phyloP scores from a whole-genome alignment of 495 filamentous ascomycete species.

The Cudoniella acicularis region DNA sequence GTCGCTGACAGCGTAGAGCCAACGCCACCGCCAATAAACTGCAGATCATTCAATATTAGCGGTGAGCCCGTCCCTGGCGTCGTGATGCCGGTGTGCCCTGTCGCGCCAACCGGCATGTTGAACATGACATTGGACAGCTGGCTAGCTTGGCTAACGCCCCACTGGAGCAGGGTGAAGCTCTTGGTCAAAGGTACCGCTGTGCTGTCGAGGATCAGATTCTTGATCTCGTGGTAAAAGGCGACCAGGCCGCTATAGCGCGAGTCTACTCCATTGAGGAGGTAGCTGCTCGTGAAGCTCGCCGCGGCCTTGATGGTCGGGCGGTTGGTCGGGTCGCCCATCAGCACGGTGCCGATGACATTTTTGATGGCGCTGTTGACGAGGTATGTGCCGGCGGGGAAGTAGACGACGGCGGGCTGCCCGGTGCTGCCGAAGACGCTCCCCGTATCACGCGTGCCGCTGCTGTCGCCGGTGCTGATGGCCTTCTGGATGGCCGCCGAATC shows the following conservation, averaged over 20 bases:
- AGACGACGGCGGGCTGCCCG: constrained; percentile 46
- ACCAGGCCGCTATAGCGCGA: constrained; percentile 31
- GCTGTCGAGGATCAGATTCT: constrained; percentile 40
- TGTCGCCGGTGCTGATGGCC: neutral
- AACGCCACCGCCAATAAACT: constrained; percentile 44
- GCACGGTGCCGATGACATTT: constrained; percentile 38
- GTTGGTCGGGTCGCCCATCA: constrained; percentile 26
- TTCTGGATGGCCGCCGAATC: constrained; percentile 40
- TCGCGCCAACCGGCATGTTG: constrained; percentile 47
- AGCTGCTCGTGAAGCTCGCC: constrained; percentile 29
- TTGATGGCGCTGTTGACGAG: constrained; percentile 35
- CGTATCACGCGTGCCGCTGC: neutral
- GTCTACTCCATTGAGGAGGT: constrained; percentile 36
- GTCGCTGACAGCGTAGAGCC: constrained; percentile 20
- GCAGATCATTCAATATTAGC: constrained; percentile 42
- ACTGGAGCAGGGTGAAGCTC: constrained; percentile 37
- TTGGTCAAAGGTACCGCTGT: constrained; percentile 25
- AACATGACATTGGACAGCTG: constrained; percentile 64
- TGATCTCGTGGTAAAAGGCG: constrained; percentile 41
- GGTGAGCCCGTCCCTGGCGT: constrained; percentile 25
- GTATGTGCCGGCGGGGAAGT: constrained; percentile 46
- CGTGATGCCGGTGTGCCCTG: constrained; percentile 36
- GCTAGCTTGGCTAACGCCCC: constrained; percentile 60
- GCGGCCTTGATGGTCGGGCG: constrained; percentile 28
- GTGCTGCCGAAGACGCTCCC: constrained; percentile 32